Evolutionary conservation across 352 stramenopile genomes (phyloP), one percentile per base, ranked within the genome.

Genomic region (Pythium brachiatum): DNA sequence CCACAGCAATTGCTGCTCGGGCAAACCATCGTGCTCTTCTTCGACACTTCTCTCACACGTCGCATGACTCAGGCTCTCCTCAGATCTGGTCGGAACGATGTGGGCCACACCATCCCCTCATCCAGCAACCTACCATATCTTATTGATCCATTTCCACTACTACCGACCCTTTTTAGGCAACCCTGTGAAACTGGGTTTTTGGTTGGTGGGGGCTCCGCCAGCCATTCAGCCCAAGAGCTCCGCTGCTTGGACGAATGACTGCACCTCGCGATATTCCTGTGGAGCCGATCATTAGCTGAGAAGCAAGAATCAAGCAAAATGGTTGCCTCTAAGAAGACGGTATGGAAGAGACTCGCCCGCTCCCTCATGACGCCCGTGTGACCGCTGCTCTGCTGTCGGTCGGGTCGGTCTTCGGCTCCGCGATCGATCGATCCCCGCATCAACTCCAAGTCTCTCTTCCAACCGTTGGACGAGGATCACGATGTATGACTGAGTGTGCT

Each of bases 261-360:
- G n/a, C 64, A 72, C 38, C 69, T 34, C 6, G 29, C 20, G 41
- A 50, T 69, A 65, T 73, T 85, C 83, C 74, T 76, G 81, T 88
- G 79, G 81, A 89, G 79, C 81, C 67, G 67, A 61, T 72, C 60
- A 68, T 57, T 66, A 73, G 79, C 79, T 86, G 78, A 86, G 79
- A 90, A 90, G 77, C 83, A 85, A 72, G 76, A 86, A 83, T 71
- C 62, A 68, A 67, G 65, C 64, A 89, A 82, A 78, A 94, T 94
- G 85, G 85, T 94, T 83, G 79, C 85, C 79, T 90, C 85, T 83
- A 94, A 94, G 81, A 94, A 94, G 85, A 90, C 85, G 85, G 85
- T 94, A 91, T 81, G 83, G 79, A 71, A 72, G 60, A 82, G 68
- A 70, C 57, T 63, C 62, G 53, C 69, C 62, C 61, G 44, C 61